These are phyloP conservation scores for Fusarium algeriense DNA, from an alignment of 2,329 filamentous ascomycete species.

Conservation along the genomic window DNA sequence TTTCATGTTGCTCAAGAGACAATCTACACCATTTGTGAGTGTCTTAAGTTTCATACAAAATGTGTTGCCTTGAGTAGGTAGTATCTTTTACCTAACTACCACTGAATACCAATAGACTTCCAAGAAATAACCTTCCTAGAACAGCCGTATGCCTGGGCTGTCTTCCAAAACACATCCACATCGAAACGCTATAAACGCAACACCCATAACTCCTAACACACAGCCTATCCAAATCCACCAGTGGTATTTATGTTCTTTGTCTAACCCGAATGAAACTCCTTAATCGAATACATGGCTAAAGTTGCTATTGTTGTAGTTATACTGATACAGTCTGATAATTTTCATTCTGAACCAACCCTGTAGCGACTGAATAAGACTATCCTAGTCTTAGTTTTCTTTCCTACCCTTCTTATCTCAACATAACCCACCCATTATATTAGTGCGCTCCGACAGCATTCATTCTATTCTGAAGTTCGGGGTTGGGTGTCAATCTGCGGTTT, in stretches of 20 bases:
- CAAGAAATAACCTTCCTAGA: not conserved
- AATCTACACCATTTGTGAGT: not conserved
- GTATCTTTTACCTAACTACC: not conserved
- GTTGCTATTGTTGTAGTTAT: conserved; percentile 18
- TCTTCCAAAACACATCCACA: not conserved
- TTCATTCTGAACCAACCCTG: conserved; percentile 6
- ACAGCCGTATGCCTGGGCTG: no score
- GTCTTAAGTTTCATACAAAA: not conserved
- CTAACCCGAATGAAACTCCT: not conserved
- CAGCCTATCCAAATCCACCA: not conserved
- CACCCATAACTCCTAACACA: conserved; percentile 1
- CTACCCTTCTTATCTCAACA: not conserved
- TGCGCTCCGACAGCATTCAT: conserved; percentile 44
- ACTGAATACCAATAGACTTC: not conserved
- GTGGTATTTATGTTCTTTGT: not conserved
- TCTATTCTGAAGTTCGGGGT: conserved; percentile 59
- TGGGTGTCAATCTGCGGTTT: conserved; percentile 60
- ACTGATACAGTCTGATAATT: conserved; percentile 36
- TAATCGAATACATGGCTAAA: not conserved
- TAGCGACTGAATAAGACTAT: conserved; percentile 36
- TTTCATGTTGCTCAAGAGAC: not conserved
- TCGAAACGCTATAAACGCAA: not conserved
- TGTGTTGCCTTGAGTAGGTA: not conserved
- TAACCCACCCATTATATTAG: not conserved
- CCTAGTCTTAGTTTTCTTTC: conserved; percentile 8